Conservation (phyloP, 1,139 yeast genomes). For the Zygoascus meyerae region DNA sequence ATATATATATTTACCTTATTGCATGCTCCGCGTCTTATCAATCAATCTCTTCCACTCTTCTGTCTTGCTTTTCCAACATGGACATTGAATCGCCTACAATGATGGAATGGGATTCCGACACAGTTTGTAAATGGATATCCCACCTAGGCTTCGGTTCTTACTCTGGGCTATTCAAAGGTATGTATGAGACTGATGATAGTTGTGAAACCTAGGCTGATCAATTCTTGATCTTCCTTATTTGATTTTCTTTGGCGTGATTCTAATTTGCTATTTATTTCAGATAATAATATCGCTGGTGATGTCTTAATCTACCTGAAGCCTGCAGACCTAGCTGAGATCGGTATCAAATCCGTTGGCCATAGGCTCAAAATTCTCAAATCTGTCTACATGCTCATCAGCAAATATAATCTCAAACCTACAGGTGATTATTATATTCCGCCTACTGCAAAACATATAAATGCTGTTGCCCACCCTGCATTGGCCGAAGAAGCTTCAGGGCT, state of each 20-base stretch:
- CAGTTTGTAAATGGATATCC: conserved; percentile 28
- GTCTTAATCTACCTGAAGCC: conserved; percentile 36
- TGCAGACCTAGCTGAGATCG: conserved; percentile 37
- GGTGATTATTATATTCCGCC: conserved; percentile 32
- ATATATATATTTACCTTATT: no score
- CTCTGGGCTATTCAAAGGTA: conserved; percentile 21
- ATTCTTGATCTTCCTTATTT: not conserved
- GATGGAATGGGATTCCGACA: conserved; percentile 28
- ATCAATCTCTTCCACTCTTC: no score
- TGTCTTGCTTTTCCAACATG: no score
- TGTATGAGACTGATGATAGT: not conserved
- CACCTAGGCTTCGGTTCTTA: conserved; percentile 28
- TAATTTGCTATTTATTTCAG: conserved; percentile 14
- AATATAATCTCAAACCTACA: conserved; percentile 29
- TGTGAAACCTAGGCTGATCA: conserved; percentile 5
- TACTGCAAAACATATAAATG: conserved; percentile 12
- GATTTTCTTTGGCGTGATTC: not conserved
- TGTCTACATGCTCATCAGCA: conserved; percentile 30
- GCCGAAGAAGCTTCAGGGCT: conserved; percentile 13
- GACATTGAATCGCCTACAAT: conserved; percentile 7
- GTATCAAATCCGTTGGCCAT: conserved; percentile 38
- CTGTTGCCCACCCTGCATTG: conserved; percentile 6
- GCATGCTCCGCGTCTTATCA: no score
- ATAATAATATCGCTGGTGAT: conserved; percentile 38
- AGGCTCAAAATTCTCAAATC: conserved; percentile 36